These are phyloP conservation scores for Dictyostelium intermedium DNA, from an alignment of 78 protist genomes.

Conservation along the genomic window DNA sequence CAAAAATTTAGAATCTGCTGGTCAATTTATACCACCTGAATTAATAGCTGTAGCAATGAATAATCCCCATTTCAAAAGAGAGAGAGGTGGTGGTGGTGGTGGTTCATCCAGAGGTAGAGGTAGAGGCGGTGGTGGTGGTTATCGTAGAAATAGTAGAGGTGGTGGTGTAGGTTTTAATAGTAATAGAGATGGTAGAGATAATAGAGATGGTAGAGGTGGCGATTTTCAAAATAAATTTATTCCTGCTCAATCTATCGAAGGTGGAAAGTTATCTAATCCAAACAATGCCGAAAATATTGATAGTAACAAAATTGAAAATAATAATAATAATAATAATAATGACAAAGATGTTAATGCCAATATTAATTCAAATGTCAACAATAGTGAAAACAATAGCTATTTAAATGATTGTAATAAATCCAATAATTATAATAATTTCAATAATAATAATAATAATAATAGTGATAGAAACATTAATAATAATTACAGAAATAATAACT, in stretches of 20 bases:
- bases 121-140: constrained; percentile 16
- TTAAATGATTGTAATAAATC: not conserved
- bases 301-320: not conserved
- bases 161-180: not conserved
- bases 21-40: constrained; percentile 76
- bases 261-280: not conserved
- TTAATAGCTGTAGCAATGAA: constrained; percentile 76
- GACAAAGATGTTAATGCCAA: not conserved
- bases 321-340: not conserved
- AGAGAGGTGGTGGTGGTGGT: constrained; percentile 1
- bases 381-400: not conserved
- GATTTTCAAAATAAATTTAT: not conserved
- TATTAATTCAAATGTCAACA: not conserved
- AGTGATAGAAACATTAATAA: too few relatives aligned
- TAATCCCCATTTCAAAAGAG: constrained; percentile 15
- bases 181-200: not conserved
- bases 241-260: not conserved
- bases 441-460: not conserved
- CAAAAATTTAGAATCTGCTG: constrained; percentile 48
- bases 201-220: too few relatives aligned
- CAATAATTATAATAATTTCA: too few relatives aligned
- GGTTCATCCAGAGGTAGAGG: constrained; percentile 13
- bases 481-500: too few relatives aligned
- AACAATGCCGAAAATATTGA: not conserved
- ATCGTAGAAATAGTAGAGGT: not conserved